Evolutionary conservation across 257 asterid species (phyloP), one percentile per base, ranked within the genome.

Genomic region (Verbena officinalis): DNA sequence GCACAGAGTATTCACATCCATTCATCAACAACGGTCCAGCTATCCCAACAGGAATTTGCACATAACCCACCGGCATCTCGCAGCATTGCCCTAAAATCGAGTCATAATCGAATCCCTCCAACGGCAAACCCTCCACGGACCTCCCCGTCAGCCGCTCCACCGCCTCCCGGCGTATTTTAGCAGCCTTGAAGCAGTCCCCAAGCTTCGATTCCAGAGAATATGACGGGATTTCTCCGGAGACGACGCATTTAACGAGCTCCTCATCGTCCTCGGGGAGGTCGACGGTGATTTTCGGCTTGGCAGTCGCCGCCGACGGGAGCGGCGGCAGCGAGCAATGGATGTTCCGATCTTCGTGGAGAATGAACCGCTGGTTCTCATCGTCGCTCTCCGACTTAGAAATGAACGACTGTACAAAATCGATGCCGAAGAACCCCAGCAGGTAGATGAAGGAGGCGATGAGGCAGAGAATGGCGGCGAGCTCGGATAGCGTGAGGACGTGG

Each of bases 1-100:
- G 92, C 43, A 91, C 95, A 1, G 87, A 70, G 72, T 78, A 91
- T 38, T 89, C 95, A 22, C 82, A 74, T 3, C 85, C 95, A 61
- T 91, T 84, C 75, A 91, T 67, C 84, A 91, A 60, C 75, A 91
- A 65, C 1, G 98, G 98, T 27, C 96, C 98, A 20, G 86, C 96
- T 22, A 91, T 80, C 38, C 98, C 96, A 3, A 91, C 98, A 49
- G 96, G 98, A 58, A 91, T 84, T 86, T 89, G 96, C 38, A 89
- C 95, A 44, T 77, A 91, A 0, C 96, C 98, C 10, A 89, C 85
- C 13, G 98, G 96, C 96, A 91, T 88, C 86, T 91, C 98, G 45
- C 98, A 91, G 79, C 95, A 91, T 80, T 89, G 98, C 22, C 96
- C 95, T 72, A 88, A 65, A 75, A 91, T 86, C 0, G 96, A 84